Evolutionary conservation across 2,329 filamentous ascomycete genomes (phyloP).

Genomic region (Diplocarpon rosae): DNA sequence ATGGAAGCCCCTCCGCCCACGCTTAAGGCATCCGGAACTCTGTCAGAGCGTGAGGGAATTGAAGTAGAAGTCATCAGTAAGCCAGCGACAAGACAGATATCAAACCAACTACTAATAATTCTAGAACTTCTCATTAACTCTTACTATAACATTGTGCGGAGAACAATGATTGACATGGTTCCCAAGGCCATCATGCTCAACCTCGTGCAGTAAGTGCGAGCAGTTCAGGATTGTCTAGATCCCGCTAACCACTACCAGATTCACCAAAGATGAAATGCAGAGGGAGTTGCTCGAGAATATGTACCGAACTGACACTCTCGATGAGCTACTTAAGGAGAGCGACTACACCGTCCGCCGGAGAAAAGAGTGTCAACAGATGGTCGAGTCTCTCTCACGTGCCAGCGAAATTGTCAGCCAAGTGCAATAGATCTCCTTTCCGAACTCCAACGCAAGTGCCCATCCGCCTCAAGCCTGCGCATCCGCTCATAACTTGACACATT

Average conservation of each 20-base stretch:
- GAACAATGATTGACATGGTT: conserved; percentile 99
- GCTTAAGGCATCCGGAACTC: conserved; percentile 84
- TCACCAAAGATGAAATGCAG: conserved; percentile 98
- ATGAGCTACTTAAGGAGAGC: conserved; percentile 93
- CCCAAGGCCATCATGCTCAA: conserved; percentile 98
- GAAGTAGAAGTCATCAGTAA: conserved; percentile 97
- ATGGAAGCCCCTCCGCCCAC: conserved; percentile 93
- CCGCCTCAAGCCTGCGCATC: conserved; percentile 3
- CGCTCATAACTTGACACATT: conserved; percentile 11
- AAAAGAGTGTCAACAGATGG: conserved; percentile 99
- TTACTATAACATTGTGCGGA: conserved; percentile 96
- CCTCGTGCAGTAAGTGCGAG: conserved; percentile 70
- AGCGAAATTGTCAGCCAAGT: conserved; percentile 90
- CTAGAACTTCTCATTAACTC: conserved; percentile 87
- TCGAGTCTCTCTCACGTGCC: conserved; percentile 79
- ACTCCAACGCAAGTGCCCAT: conserved; percentile 10
- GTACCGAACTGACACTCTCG: conserved; percentile 83
- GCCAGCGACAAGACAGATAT: conserved; percentile 28
- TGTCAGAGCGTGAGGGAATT: conserved; percentile 87
- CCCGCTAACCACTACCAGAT: conserved; percentile 38
- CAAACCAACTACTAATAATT: conserved; percentile 12
- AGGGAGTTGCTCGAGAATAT: conserved; percentile 92
- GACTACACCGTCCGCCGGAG: conserved; percentile 90
- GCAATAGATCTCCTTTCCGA: conserved; percentile 21
- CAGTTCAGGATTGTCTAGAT: neutral